These are phyloP conservation scores for Boletus huronensis DNA, from an alignment of 768 basidiomycete genomes.

Conservation along the genomic window DNA sequence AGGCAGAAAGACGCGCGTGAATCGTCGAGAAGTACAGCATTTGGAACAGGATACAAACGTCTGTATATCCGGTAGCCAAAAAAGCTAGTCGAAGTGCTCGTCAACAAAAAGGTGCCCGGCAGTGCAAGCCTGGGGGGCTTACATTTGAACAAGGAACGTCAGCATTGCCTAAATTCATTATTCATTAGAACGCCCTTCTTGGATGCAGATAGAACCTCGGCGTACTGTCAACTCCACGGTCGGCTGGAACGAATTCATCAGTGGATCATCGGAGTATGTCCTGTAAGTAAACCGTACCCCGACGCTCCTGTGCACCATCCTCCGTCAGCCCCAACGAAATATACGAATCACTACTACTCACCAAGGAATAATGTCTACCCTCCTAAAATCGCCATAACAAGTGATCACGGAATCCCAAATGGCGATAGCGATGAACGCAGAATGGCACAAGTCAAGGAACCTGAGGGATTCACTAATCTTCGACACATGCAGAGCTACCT, in stretches of 20 bases:
- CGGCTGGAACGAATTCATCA: slow-evolving; percentile 9
- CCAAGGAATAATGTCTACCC: slow-evolving; percentile 21
- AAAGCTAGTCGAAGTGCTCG: slow-evolving; percentile 11
- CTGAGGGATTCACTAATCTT: slow-evolving; percentile 1
- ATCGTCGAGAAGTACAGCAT: neutral
- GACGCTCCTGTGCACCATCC: slow-evolving; percentile 16
- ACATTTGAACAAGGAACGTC: slow-evolving; percentile 26
- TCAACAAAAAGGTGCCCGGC: neutral
- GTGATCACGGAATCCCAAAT: slow-evolving; percentile 25
- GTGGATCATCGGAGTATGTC: neutral
- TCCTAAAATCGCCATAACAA: slow-evolving; percentile 15
- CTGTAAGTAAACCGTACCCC: slow-evolving; percentile 15
- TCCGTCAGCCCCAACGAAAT: neutral
- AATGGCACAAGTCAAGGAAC: slow-evolving; percentile 26
- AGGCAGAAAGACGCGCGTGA: neutral
- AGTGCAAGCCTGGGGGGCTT: neutral
- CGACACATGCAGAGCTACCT: neutral
- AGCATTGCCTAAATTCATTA: slow-evolving; percentile 19
- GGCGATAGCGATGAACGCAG: slow-evolving; percentile 17
- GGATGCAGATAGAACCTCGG: neutral
- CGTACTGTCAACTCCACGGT: slow-evolving; percentile 22
- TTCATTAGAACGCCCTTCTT: neutral
- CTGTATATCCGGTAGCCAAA: slow-evolving; percentile 26
- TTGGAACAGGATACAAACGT: slow-evolving; percentile 7
- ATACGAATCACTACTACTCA: neutral